Percentiles rank a stretch among this genome's conserved stretches.
Evolutionary conservation across 805 yeast species (phyloP).

Genomic region (Hanseniaspora meyeri): DNA sequence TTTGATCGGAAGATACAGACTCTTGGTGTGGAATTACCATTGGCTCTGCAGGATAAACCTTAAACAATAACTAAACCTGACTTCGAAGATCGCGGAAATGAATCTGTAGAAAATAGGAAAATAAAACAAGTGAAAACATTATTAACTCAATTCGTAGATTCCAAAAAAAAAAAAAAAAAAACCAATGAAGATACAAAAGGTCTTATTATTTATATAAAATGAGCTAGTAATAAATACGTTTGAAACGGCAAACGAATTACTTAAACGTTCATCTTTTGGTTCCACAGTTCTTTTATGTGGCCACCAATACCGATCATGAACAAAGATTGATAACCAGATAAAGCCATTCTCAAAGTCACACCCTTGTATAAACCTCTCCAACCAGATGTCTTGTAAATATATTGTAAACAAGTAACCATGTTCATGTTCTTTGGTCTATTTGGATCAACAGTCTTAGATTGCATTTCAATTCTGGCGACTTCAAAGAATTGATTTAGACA

Average conservation of each 20-base stretch:
- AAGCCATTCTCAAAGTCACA: slow-evolving; percentile 90
- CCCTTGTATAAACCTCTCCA: slow-evolving; percentile 87
- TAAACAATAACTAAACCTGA: neutral
- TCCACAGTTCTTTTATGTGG: slow-evolving; percentile 65
- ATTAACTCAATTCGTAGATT: too few relatives aligned
- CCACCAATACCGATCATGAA: slow-evolving; percentile 98
- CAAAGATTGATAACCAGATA: slow-evolving; percentile 96
- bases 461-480: slow-evolving; percentile 97
- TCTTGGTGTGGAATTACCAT: slow-evolving; percentile 18
- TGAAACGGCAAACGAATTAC: neutral
- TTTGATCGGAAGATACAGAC: slow-evolving; percentile 15
- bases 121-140: too few relatives aligned
- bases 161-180: too few relatives aligned
- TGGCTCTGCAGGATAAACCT: neutral
- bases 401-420: slow-evolving; percentile 63
- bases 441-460: slow-evolving; percentile 85
- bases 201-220: too few relatives aligned
- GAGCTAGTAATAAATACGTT: neutral
- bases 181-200: too few relatives aligned
- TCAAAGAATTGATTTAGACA: slow-evolving; percentile 99
- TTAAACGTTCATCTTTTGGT: slow-evolving; percentile 16
- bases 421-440: slow-evolving; percentile 86
- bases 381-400: slow-evolving; percentile 75
- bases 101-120: too few relatives aligned
- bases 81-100: neutral